Base-by-base conservation (phyloP, 345 rosid genomes). In the Dimocarpus longan region DNA sequence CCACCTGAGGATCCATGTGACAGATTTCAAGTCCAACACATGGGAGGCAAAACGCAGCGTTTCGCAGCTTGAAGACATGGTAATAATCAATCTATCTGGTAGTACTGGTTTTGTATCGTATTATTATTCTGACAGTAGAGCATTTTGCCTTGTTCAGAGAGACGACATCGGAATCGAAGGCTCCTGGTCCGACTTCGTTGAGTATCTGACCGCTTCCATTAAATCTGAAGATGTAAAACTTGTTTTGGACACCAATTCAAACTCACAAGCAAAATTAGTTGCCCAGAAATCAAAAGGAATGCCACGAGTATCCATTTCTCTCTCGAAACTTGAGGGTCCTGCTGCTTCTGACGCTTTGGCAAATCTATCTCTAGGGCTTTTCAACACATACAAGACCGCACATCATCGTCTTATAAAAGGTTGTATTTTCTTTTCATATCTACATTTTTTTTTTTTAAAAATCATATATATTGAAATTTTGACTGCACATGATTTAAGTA, bases 261-360 rank as follows among this genome's bases (percentile, higher is more conserved):
- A 76, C 72, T 75, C 52, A 1, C 52, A 11, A 7, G 96, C 93
- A 16, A 87, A 86, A 52, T 79, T 95, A 81, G 93, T 92, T 50
- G 92, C 95, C 72, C 99, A 95, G 79, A 93, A 92, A 83, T 85
- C 95, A 1, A 93, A 90, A 86, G 99, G 99, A 79, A 89, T 95
- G 99, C 98, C 99, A 63, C 82, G 91, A 9, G 83, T 95, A 66
- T 75, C 85, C 59, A 75, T 93, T 80, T 65, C 89, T 76, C 85
- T 95, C 42, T 85, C 85, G 67, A 87, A 85, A 86, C 80, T 92
- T 76, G 76, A 26, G 64, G 95, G 85, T 9, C 80, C 90, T 73
- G 84, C 91, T 81, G 93, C 93, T 56, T 67, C 68, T 68, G 93
- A 89, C 84, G 93, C 88, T 42, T 85, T 86, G 83, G 93, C 90